Evolutionary conservation across 2,329 filamentous ascomycete genomes (phyloP).

Genomic region (Aureobasidium namibiae): DNA sequence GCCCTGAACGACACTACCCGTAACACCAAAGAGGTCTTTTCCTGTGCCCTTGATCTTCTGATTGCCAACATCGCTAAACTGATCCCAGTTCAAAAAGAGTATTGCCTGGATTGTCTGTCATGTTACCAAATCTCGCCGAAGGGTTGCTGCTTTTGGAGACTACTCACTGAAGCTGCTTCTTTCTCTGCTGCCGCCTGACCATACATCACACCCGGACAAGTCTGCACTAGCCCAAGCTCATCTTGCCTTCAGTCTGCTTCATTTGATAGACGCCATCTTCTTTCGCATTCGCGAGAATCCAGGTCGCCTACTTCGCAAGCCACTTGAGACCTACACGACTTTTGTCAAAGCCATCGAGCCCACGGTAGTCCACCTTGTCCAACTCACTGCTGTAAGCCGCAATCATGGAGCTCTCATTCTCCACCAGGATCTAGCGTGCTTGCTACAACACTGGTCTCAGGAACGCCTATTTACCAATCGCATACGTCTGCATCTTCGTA

Average conservation of each 20-base stretch:
- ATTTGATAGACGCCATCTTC: background rate
- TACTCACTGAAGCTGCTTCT: slow-evolving; percentile 12
- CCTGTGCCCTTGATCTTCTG: background rate
- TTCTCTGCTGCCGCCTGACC: background rate
- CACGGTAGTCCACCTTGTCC: background rate
- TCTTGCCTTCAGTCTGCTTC: background rate
- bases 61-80: slow-evolving; percentile 12
- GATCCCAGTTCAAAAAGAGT: slow-evolving; percentile 15
- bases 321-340: slow-evolving; percentile 1
- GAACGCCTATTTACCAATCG: slow-evolving; percentile 9
- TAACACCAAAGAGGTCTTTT: slow-evolving; percentile 13
- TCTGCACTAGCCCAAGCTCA: background rate
- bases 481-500: slow-evolving; percentile 8
- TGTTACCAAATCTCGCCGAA: slow-evolving; percentile 12
- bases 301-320: background rate
- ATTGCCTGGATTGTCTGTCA: slow-evolving; percentile 14
- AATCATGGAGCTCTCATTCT: slow-evolving; percentile 1
- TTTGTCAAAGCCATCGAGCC: slow-evolving; percentile 7
- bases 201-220: background rate
- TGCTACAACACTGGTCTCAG: slow-evolving; percentile 8
- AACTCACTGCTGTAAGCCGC: background rate
- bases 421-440: background rate
- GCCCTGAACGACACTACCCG: background rate
- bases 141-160: slow-evolving; percentile 14
- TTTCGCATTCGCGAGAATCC: slow-evolving; percentile 7